Evolutionary conservation across 495 filamentous ascomycete genomes (phyloP), one percentile per base, ranked within the genome.

Genomic region (Lasiosphaeria ovina): DNA sequence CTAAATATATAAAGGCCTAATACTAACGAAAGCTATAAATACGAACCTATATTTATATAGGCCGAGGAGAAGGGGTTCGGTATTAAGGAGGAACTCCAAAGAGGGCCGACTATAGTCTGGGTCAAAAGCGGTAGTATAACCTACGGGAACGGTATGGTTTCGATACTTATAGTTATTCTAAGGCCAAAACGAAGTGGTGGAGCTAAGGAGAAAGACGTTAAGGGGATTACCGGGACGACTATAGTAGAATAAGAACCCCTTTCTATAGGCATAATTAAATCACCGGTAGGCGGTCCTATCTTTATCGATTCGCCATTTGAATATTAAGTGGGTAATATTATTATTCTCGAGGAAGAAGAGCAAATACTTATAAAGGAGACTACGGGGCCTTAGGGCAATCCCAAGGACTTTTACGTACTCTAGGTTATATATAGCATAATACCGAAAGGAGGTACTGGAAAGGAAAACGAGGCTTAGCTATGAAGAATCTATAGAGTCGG

Each of bases 271-370:
- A 24, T n/a, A 17, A 17, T 51, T 17, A 51, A 24, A 24, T n/a
- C 49, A 34, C 49, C 49, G 17, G 32, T 51, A 51, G 32, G 10
- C 12, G 49, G 17, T 51, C 17, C 49, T 34, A 14, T 51, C 32
- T 51, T 51, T 24, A 7, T 7, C 49, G 10, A 9, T 24, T 51
- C 49, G 16, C 10, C 11, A 24, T 51, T 51, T 34, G 49, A 51
- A 51, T 51, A 24, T 51, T 17, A 51, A 51, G 49, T 51, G 17
- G 49, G 49, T 51, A 24, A 51, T 51, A 51, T 34, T 34, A 9
- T 51, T 34, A 9, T 51, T 51, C 49, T 51, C 49, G 49, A 51
- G 49, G 49, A 24, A 51, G 16, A 32, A 17, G 49, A 51, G 49
- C 17, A 51, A 24, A 14, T 51, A 14, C 10, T 31, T 32, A 24